Base-by-base conservation (phyloP, 805 yeast species). In the Cyberlindnera bimundalis region DNA sequence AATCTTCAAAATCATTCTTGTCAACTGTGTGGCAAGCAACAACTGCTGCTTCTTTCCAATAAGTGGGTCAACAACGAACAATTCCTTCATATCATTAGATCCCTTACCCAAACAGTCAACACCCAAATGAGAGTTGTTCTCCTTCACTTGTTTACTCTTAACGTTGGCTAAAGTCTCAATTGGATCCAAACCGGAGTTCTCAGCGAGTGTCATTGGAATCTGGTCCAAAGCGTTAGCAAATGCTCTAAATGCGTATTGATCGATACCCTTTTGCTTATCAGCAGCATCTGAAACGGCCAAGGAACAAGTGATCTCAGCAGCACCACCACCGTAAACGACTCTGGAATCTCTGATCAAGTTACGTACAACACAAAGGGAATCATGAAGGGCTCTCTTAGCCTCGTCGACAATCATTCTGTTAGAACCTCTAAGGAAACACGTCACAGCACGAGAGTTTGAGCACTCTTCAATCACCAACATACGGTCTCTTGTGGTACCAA, bases 291-390 rank as follows among this genome's bases (percentile, higher is more conserved):
- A 73, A 13, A 93, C 96, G 14, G 93, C 95, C 53, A 93, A 68
- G 12, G 98, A 89, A 71, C 96, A 84, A 3, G 96, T 76, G 39
- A 93, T 81, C 68, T 93, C 99, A 27, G 98, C 95, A 17, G 99
- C 96, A 52, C 99, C 99, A 55, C 99, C 99, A 49, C 99, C 99
- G 59, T 93, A 93, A n/a, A 95, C 97, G 33, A 93, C 87, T 64
- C 96, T 78, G 61, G 80, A 83, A 64, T 95, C 98, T 56, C 82
- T 79, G 37, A 95, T 83, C 61, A 93, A 76, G 67, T 93, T 95
- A 69, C 99, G 84, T 21, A 93, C 99, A 33, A 95, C 99, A 69
- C 99, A 91, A 43, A 93, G 70, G 8, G 99, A 86, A 62, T 93
- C 99, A 58, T 93, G 98, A 44, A 93, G 73, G 1, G 99, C 97